A percentile compares a stretch with the other conserved stretches of the same genome.
Evolutionary conservation across 1,139 yeast species (phyloP).

Genomic region (Kurtzmaniella quercitrusa): DNA sequence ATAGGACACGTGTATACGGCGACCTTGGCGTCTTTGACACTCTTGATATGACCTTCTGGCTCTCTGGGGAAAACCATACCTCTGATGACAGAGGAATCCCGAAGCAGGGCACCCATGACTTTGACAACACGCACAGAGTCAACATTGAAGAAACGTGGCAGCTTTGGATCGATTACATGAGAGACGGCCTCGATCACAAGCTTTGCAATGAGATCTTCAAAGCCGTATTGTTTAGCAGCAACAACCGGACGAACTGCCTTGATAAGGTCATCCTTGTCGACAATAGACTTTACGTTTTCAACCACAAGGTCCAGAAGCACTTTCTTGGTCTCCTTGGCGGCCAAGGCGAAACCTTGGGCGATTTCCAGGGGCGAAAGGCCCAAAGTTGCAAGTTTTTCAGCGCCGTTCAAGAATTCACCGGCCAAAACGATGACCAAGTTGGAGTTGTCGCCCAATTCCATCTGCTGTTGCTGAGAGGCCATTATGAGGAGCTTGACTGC

Average conservation of each 20-base stretch:
- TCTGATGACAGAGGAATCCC: constrained; percentile 73
- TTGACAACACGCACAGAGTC: constrained; percentile 94
- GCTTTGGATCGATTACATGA: constrained; percentile 66
- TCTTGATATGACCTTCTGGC: constrained; percentile 86
- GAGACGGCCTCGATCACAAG: constrained; percentile 87
- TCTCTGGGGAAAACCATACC: constrained; percentile 99
- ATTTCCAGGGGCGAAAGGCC: constrained; percentile 91
- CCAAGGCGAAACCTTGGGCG: constrained; percentile 83
- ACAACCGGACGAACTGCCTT: constrained; percentile 85
- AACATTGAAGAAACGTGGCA: constrained; percentile 66
- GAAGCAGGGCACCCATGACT: constrained; percentile 86
- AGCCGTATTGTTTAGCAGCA: constrained; percentile 91
- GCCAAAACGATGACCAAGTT: constrained; percentile 59
- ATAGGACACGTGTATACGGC: constrained; percentile 92
- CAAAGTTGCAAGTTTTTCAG: constrained; percentile 76
- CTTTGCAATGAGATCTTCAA: constrained; percentile 69
- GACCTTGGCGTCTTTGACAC: constrained; percentile 64
- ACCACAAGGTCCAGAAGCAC: constrained; percentile 65
- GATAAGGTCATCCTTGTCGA: constrained; percentile 52
- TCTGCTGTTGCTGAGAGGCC: constrained; percentile 96
- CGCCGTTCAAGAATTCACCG: constrained; percentile 82
- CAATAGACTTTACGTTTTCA: constrained; percentile 57
- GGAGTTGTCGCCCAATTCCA: constrained; percentile 60
- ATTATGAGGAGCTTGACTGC: constrained; percentile 92
- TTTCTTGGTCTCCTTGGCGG: constrained; percentile 66